Evolutionary conservation across 2,329 filamentous ascomycete genomes (phyloP), one percentile per base, ranked within the genome.

Genomic region (Pseudonectria buxi): DNA sequence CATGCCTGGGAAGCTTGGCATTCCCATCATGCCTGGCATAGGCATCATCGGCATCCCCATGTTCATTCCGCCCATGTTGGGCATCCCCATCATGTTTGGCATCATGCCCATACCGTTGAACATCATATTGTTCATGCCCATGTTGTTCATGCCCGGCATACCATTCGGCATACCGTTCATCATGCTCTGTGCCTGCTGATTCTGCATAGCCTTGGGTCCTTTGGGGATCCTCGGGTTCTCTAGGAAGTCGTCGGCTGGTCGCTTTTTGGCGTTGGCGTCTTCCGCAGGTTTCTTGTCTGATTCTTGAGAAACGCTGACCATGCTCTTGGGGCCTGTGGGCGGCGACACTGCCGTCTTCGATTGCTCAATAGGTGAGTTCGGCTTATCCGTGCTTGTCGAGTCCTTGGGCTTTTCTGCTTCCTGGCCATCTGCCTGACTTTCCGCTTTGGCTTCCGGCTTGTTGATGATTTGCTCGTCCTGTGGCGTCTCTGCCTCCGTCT

Each of bases 221-320:
- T 81, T 82, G 30, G 78, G 75, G 27, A 81, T 75, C 53, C 74
- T 76, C 27, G 75, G 74, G 47, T 82, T 80, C 49, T 80, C 76
- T 6, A 74, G 64, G 24, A 71, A 71, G 34, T 88, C 82, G 25
- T 90, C 86, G 11, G 88, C 87, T 10, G 83, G 75, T 14, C 92
- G 79, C 66, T 96, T 98, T 64, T 85, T 92, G 16, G 76, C 66
- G 38, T 62, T 63, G 34, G 37, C 41, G 16, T 58, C 54, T 16
- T 55, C 54, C 7, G 44, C 36, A 24, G 47, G 36, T 28, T 65
- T 44, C 44, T 60, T 64, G 24, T 60, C 62, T 31, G 63, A 58
- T 10, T 60, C 50, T 39, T 68, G 70, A 30, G 50, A 32, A 10
- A 28, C 26, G 27, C 39, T 36, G 12, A 44, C 32, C n/a, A 54